A percentile compares a stretch with the other conserved stretches of the same genome.
Evolutionary conservation across 2,329 filamentous ascomycete genomes (phyloP).

Genomic region (Beauveria brongniartii): DNA sequence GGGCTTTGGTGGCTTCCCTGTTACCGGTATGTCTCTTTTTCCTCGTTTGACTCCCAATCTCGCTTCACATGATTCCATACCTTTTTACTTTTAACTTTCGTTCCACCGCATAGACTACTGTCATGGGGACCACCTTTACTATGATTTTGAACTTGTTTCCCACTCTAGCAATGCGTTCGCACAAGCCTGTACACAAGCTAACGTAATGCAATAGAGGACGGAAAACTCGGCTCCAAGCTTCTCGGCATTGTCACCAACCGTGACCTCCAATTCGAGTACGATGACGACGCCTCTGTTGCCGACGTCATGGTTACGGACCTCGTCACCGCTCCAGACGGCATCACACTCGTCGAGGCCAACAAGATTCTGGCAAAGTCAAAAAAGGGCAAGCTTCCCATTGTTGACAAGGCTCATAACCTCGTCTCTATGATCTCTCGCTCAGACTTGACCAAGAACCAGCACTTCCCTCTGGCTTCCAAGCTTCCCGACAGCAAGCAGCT

Average conservation of each 20-base stretch:
- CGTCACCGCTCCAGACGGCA: constrained; percentile 75
- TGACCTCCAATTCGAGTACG: constrained; percentile 92
- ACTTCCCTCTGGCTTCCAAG: constrained; percentile 95
- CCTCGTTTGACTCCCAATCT: constrained; percentile 9
- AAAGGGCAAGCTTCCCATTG: constrained; percentile 95
- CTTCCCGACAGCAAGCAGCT: constrained; percentile 95
- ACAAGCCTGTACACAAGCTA: background rate
- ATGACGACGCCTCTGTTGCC: constrained; percentile 63
- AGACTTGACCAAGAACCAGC: constrained; percentile 96
- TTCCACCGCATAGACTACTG: constrained; percentile 95
- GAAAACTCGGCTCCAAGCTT: constrained; percentile 89
- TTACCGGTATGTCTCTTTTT: constrained; percentile 68
- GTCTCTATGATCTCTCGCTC: constrained; percentile 89
- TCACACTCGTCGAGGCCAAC: constrained; percentile 83
- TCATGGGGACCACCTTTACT: constrained; percentile 62
- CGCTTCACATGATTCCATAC: constrained; percentile 65
- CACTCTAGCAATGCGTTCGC: constrained; percentile 11
- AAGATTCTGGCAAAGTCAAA: constrained; percentile 88
- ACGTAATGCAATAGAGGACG: constrained; percentile 56
- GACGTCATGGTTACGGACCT: constrained; percentile 95
- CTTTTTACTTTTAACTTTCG: constrained; percentile 94
- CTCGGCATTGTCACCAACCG: constrained; percentile 96
- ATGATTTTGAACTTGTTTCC: constrained; percentile 19
- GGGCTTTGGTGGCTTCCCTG: constrained; percentile 97
- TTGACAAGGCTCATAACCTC: constrained; percentile 75